Evolutionary conservation across 352 stramenopile genomes (phyloP), one percentile per base, ranked within the genome.

Genomic region (Globisporangium cederbergense): DNA sequence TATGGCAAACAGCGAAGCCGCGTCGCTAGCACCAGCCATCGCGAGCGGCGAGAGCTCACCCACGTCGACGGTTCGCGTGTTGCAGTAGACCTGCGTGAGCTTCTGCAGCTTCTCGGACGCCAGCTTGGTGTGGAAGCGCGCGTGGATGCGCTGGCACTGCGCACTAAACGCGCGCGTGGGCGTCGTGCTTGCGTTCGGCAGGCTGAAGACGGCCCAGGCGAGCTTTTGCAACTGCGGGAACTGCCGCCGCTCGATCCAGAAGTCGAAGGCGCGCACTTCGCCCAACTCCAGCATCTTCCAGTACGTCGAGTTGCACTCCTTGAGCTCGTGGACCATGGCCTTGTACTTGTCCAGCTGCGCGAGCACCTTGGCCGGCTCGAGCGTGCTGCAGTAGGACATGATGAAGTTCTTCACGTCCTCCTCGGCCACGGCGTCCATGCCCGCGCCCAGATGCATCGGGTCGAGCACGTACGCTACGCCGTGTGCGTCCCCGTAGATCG

Each of bases 11-110:
- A 55, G 49, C 49, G 22, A 34, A 6, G 49, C 9, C 8, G 36
- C 36, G 9, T 42, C 36, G 36, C 36, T 4, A 36, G 32, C 49
- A 20, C 22, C n/a, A 28, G n/a, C n/a, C 49, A 13, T 30, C 25
- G 49, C 49, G 22, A 71, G 43, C 25, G 53, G 20, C 16, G 38
- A 30, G 18, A 55, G 30, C 20, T 60, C 66, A 11, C 9, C 3
- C 8, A 57, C 40, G n/a, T 72, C 62, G 9, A 51, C 54, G 47
- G 59, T 72, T 63, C 76, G 79, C 11, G 74, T 64, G 60, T 88
- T 91, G 70, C 79, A 87, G 49, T 83, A 78, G 30, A 91, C 62
- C 53, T 87, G 76, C n/a, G 66, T 81, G 34, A 91, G 73, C 51
- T 88, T 81, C 56, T 80, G 62, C 4, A 91, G 64, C 66, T 87